A percentile compares a stretch with the other conserved stretches of the same genome.
phyloP scores from a whole-genome alignment of 805 yeast genomes.

The Myxozyma nipponensis region DNA sequence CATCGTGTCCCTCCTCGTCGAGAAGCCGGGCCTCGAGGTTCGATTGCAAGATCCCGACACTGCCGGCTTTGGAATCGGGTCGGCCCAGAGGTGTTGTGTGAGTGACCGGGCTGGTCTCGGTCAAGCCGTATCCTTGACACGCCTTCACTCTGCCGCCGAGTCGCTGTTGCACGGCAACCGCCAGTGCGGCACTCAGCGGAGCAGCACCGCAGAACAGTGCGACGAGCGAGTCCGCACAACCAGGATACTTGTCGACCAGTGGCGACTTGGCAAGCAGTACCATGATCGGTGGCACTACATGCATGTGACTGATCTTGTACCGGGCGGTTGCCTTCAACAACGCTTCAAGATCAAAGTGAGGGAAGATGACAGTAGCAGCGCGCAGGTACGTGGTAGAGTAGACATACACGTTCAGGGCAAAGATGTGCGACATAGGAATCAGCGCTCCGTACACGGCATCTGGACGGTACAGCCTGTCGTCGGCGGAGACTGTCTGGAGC shows the following conservation, averaged over 20 bases:
- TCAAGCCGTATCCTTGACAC: constrained; percentile 56
- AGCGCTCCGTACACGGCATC: constrained; percentile 36
- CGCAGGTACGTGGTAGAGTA: constrained; percentile 28
- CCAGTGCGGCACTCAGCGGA: constrained; percentile 37
- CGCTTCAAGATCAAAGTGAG: constrained; percentile 36
- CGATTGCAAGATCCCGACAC: constrained; percentile 45
- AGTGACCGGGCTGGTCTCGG: constrained; percentile 45
- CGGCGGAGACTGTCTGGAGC: constrained; percentile 18
- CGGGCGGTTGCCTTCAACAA: constrained; percentile 33
- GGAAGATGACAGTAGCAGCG: constrained; percentile 16
- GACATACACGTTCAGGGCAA: constrained; percentile 36
- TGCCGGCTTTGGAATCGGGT: constrained; percentile 37
- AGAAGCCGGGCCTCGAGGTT: constrained; percentile 50
- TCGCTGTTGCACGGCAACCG: constrained; percentile 10
- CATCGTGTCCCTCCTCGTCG: constrained; percentile 43
- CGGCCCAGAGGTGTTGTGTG: constrained; percentile 41
- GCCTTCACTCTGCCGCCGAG: constrained; percentile 5
- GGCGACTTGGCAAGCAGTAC: constrained; percentile 46
- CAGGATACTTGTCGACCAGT: constrained; percentile 43
- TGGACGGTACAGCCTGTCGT: neutral
- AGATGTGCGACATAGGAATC: constrained; percentile 37
- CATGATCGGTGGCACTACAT: constrained; percentile 44
- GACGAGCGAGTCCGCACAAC: neutral
- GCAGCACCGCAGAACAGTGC: constrained; percentile 44
- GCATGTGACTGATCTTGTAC: constrained; percentile 40